Base-by-base conservation (phyloP, 495 filamentous ascomycete genomes). In the Neurospora cerealis region DNA sequence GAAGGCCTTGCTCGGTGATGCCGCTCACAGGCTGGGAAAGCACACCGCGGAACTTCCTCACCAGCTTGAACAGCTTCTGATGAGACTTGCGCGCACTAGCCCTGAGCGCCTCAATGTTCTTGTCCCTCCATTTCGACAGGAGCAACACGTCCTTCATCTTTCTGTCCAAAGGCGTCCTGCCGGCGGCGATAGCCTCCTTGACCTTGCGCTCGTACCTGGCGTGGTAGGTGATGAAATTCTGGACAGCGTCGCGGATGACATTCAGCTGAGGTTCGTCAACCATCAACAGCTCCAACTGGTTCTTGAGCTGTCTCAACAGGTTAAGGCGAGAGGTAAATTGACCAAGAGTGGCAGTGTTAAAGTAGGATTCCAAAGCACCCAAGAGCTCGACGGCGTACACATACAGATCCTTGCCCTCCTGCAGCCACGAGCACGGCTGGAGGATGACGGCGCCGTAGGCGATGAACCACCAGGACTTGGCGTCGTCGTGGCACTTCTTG, bases 91-190 rank as follows among this genome's bases (percentile, higher is more conserved):
- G 89, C 2, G 96, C 93, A 81, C 94, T 97, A 74, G 97, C 94
- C 77, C 89, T 86, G 46, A 99, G 83, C 8, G 93, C 92, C 71
- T 92, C 89, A 70, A 99, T 95, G 75, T 97, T 98, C 32, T 92
- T 97, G 76, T 98, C 96, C 78, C 96, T 96, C 96, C 96, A 98
- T 79, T 93, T 97, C 2, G 93, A 93, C 73, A 98, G 82, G 39
- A 95, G 87, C 28, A 98, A 86, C 38, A 97, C 90, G 74, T 97
- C 92, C 76, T 92, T 93, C 86, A 98, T 91, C 69, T 93, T 87
- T 79, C 93, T 96, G 79, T 97, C 94, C 10, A 97, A 84, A 5
- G 86, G 83, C 2, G 82, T 82, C 71, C 93, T 86, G 34, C 90
- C 91, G 54, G 90, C 86, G 32, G 78, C 83, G 70, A 98, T 84